Conservation (phyloP, 2,329 filamentous ascomycete species). For the Botrytis medusae region DNA sequence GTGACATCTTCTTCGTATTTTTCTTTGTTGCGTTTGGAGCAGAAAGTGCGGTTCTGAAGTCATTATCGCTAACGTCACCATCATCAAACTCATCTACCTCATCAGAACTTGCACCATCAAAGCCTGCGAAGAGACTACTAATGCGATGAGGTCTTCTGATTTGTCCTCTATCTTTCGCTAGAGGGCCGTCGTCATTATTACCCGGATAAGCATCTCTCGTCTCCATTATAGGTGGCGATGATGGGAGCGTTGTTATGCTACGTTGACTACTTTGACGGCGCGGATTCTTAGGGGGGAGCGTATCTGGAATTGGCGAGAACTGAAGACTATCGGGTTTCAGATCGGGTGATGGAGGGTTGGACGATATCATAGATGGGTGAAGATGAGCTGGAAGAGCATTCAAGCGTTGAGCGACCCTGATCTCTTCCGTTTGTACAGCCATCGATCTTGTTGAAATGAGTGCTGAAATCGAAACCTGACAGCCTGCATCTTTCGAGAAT, state of each 20-base stretch:
- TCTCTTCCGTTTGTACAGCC: slow-evolving; percentile 82
- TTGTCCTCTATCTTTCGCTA: slow-evolving; percentile 55
- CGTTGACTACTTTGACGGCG: slow-evolving; percentile 51
- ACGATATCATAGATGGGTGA: slow-evolving; percentile 72
- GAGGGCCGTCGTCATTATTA: slow-evolving; percentile 77
- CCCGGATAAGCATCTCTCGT: slow-evolving; percentile 69
- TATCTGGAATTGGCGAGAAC: slow-evolving; percentile 54
- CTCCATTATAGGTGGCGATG: slow-evolving; percentile 48
- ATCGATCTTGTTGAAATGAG: slow-evolving; percentile 46
- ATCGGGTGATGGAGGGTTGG: slow-evolving; percentile 57
- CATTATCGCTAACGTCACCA: slow-evolving; percentile 62
- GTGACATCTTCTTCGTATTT: slow-evolving; percentile 25
- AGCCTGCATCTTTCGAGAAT: slow-evolving; percentile 77
- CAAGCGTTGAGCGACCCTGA: slow-evolving; percentile 76
- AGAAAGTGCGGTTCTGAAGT: slow-evolving; percentile 65
- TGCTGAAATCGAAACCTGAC: slow-evolving; percentile 66
- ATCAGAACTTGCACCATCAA: slow-evolving; percentile 70
- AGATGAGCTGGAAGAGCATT: slow-evolving; percentile 75
- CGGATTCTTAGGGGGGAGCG: slow-evolving; percentile 60
- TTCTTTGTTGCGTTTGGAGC: slow-evolving; percentile 53
- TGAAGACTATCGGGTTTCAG: slow-evolving; percentile 37
- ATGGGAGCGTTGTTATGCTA: slow-evolving; percentile 47
- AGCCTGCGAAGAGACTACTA: slow-evolving; percentile 84
- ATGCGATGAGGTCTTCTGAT: slow-evolving; percentile 69
- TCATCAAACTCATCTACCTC: slow-evolving; percentile 64